phyloP scores from a whole-genome alignment of 805 yeast species.

The Teunomyces pallodes region DNA sequence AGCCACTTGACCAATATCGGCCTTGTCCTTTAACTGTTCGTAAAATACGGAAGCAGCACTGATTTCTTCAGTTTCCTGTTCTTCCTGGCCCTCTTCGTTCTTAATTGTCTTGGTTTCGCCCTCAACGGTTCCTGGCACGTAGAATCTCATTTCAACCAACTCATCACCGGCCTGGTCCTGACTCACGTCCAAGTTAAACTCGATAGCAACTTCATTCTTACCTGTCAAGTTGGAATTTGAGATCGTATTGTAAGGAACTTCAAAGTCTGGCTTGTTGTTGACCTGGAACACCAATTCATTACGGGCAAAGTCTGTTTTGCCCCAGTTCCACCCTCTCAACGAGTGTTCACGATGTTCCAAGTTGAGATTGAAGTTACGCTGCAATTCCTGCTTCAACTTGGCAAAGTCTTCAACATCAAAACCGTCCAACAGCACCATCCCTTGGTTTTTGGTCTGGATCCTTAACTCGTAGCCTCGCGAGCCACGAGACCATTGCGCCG shows the following conservation, averaged over 20 bases:
- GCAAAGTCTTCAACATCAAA: conserved; percentile 83
- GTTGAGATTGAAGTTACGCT: conserved; percentile 65
- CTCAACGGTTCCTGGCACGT: conserved; percentile 82
- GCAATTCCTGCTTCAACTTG: conserved; percentile 77
- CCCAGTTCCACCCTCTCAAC: conserved; percentile 99
- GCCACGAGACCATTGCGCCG: conserved; percentile 90
- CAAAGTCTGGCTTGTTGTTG: conserved; percentile 87
- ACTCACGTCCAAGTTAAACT: conserved; percentile 61
- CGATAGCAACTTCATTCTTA: conserved; percentile 90
- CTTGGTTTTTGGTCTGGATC: conserved; percentile 83
- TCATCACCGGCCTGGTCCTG: conserved; percentile 87
- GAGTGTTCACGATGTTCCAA: conserved; percentile 89
- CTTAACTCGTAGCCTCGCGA: conserved; percentile 88
- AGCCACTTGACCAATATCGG: conserved; percentile 89
- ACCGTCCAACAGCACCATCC: conserved; percentile 87
- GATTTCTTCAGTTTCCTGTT: conserved; percentile 36
- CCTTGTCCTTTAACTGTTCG: conserved; percentile 87
- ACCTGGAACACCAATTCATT: conserved; percentile 85
- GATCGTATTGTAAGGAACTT: conserved; percentile 78
- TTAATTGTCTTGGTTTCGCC: conserved; percentile 37
- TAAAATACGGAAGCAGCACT: conserved; percentile 83
- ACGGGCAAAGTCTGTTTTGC: conserved; percentile 86
- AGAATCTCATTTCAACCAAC: conserved; percentile 89
- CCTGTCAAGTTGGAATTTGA: conserved; percentile 87
- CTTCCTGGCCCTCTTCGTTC: conserved; percentile 20